Base-by-base conservation (phyloP, 371 early-diverging fungal genomes). In the Mucor sp. region DNA sequence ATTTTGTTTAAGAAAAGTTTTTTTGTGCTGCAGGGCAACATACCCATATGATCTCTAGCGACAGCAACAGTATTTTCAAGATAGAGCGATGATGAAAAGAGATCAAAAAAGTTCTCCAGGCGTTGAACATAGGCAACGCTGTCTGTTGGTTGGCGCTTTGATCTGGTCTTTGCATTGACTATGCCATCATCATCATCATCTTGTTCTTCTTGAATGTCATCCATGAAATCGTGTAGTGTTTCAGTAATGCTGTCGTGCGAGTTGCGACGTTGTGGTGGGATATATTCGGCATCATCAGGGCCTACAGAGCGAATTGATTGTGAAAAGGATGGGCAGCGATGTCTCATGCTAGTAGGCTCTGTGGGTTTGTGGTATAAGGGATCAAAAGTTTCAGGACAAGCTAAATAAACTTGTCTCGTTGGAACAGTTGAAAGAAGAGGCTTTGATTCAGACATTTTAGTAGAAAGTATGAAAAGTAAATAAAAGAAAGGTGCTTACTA, bases 51-150 rank as follows among this genome's bases (percentile, higher is more conserved):
- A 71, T 93, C 94, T 67, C 94, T 79, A 41, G 94, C 92, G 30
- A 90, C 89, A 41, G 88, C 87, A 48, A 89, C 89, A 63, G 84
- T 89, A 74, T 92, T 93, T 35, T 93, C 90, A 12, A 93, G 81
- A 43, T 76, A 70, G 6, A 70, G 35, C 17, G 70, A 61, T 17
- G 59, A 27, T n/a, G 70, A 66, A 32, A 69, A 60, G 7, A 0
- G 19, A 58, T 67, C 57, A 15, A 62, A 62, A 15, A 62, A 37
- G 9, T 37, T 1, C 11, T 66, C 66, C 7, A 58, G 35, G n/a
- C 60, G 58, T 48, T 66, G 60, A 23, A 66, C 60, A 37, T 66
- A 66, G 1, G 60, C 66, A 17, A 59, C 19, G n/a, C 60, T 59
- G 28, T 59, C 19, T 2, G 19, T 48, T 5, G 50, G 47, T 12